A percentile compares a stretch with the other conserved stretches of the same genome.
Conservation (phyloP, 1,284 basidiomycete species). For the Porodaedalea pini region DNA sequence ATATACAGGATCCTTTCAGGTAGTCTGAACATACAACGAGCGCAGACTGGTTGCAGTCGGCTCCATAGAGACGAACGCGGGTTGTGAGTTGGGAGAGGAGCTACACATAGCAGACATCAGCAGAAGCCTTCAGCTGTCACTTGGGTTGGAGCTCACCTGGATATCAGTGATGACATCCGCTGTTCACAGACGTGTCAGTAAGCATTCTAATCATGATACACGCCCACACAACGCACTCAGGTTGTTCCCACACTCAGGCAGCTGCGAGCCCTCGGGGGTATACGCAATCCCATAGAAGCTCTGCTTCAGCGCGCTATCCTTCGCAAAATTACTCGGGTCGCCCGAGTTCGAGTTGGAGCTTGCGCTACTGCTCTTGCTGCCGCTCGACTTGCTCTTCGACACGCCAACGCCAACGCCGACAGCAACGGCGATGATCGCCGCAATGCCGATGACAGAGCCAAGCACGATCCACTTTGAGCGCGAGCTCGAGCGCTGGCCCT, state of each 20-base stretch:
- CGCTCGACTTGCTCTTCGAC: conserved; percentile 38
- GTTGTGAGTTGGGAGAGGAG: conserved; percentile 57
- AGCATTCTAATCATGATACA: conserved; percentile 1
- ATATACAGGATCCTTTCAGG: conserved; percentile 23
- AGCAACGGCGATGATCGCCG: conserved; percentile 45
- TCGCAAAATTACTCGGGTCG: conserved; percentile 63
- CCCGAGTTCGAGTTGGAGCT: conserved; percentile 28
- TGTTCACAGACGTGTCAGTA: conserved; percentile 9
- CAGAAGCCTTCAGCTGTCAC: neutral
- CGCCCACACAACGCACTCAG: conserved; percentile 42
- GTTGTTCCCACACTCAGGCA: conserved; percentile 47
- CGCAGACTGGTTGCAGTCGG: conserved; percentile 56
- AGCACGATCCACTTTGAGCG: conserved; percentile 40
- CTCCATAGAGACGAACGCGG: conserved; percentile 54
- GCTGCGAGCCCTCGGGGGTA: conserved; percentile 55
- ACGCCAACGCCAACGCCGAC: conserved; percentile 53
- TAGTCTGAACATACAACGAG: conserved; percentile 40
- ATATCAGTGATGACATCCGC: conserved; percentile 20
- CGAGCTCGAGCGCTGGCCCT: conserved; percentile 31
- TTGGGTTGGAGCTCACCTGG: conserved; percentile 10
- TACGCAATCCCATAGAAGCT: conserved; percentile 73
- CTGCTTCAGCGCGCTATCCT: conserved; percentile 57
- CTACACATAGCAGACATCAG: conserved; percentile 27
- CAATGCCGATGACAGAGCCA: conserved; percentile 40
- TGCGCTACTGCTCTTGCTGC: conserved; percentile 33